Evolutionary conservation across 768 basidiomycete species (phyloP), one percentile per base, ranked within the genome.

Genomic region (Boletus barrowsii): DNA sequence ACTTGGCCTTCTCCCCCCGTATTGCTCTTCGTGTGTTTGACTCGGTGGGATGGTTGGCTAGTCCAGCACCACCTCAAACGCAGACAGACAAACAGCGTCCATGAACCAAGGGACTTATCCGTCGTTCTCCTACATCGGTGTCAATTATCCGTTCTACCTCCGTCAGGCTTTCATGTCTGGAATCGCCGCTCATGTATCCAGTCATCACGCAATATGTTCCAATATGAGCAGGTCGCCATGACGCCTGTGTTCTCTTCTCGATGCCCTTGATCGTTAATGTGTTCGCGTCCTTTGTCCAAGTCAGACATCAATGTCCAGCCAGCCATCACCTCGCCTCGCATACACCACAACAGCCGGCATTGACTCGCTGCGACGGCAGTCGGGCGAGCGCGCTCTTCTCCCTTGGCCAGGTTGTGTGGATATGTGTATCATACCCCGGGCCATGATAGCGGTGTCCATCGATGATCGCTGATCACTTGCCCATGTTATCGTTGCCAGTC

Each of bases 31-130:
- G 14, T 15, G 7, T 8, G 26, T 18, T 36, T 10, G 15, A 15
- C 52, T 36, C 7, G 26, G 26, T 29, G 26, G 26, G 26, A 29
- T 29, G 26, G 11, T 33, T 33, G 30, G 11, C 26, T 2, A 33
- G 46, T 36, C 17, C 46, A 55, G 58, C 51, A 29, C 36, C 51
- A 33, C 26, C 47, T 32, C 60, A 17, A 29, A 43, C 54, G 20
- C 60, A 33, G 13, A 55, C 44, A 13, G 51, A 51, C 17, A 51
- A 20, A 55, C 42, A 49, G 13, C 57, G 13, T 24, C 30, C 29
- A n/a, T 60, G 50, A 64, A 51, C 15, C 37, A 8, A 46, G 35
- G 41, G 13, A 15, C 30, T 46, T 9, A 10, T 48, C 22, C 22
- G 30, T 24, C 20, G 32, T 17, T 26, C 24, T 22, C 58, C 24